These are phyloP conservation scores for Hymenoscyphus fructigenus DNA, from an alignment of 2,329 filamentous ascomycete genomes.

Conservation along the genomic window DNA sequence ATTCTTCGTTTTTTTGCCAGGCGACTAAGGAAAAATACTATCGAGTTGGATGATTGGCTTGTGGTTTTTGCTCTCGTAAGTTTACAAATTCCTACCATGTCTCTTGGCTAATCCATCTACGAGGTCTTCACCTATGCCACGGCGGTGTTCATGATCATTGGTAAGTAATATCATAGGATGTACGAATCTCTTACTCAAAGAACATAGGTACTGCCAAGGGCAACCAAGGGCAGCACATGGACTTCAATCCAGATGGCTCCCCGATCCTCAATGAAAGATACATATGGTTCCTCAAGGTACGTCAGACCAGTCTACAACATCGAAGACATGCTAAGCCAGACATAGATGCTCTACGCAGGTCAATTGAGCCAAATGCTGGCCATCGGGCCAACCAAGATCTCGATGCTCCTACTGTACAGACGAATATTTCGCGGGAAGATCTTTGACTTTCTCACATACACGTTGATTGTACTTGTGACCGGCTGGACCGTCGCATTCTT, in stretches of 20 bases:
- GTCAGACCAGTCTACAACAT: neutral
- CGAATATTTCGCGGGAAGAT: constrained; percentile 7
- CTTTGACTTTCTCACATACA: constrained; percentile 5
- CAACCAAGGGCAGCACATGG: constrained; percentile 7
- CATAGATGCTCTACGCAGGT: constrained; percentile 5
- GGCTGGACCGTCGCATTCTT: constrained; percentile 8
- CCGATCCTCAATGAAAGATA: neutral
- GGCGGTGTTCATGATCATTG: constrained; percentile 7
- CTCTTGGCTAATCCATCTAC: neutral
- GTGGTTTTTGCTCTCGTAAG: constrained; percentile 6
- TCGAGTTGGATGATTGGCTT: constrained; percentile 10
- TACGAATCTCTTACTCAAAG: neutral
- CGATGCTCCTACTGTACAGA: constrained; percentile 6
- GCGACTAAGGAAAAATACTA: neutral
- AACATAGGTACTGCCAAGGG: constrained; percentile 3
- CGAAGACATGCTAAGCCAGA: neutral
- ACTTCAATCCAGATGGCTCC: neutral
- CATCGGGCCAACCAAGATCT: constrained; percentile 9
- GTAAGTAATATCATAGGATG: neutral
- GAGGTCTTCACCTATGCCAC: constrained; percentile 5
- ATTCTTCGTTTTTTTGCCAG: neutral
- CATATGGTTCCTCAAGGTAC: neutral
- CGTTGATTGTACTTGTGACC: constrained; percentile 3
- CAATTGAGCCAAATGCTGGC: constrained; percentile 6
- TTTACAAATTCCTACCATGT: neutral